Percentiles rank a stretch among this genome's conserved stretches.
Evolutionary conservation across 1,139 yeast species (phyloP).

Genomic region (Yamadazyma dushanensis): DNA sequence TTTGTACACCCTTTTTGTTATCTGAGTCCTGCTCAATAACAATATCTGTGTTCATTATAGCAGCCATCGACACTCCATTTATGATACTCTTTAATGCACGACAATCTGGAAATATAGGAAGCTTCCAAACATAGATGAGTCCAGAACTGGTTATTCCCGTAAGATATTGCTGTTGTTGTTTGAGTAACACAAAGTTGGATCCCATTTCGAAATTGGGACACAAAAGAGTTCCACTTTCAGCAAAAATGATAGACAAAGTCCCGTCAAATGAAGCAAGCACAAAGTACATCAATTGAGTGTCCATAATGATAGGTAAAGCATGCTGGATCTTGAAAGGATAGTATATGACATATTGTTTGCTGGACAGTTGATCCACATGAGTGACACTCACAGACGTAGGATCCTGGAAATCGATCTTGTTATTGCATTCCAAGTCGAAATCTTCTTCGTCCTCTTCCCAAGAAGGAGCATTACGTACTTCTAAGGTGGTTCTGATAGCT

Average conservation of each 20-base stretch:
- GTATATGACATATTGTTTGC: conserved; percentile 32
- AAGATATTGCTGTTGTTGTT: conserved; percentile 51
- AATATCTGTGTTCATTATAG: conserved; percentile 41
- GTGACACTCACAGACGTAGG: conserved; percentile 44
- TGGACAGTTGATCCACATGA: conserved; percentile 20
- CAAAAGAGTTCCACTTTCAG: conserved; percentile 54
- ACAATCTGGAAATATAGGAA: conserved; percentile 21
- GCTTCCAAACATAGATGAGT: conserved; percentile 49
- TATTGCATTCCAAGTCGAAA: conserved; percentile 24
- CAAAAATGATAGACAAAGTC: conserved; percentile 65
- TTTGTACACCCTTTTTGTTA: not conserved
- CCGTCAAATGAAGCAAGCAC: conserved; percentile 75
- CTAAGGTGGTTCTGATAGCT: conserved; percentile 27
- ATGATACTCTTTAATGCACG: conserved; percentile 28
- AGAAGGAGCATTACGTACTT: conserved; percentile 44
- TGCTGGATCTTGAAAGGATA: conserved; percentile 47
- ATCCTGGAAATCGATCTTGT: conserved; percentile 43
- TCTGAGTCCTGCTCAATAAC: conserved; percentile 9
- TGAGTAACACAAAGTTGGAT: conserved; percentile 52
- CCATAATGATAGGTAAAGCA: conserved; percentile 33
- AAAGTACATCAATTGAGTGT: conserved; percentile 35
- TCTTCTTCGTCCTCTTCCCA: conserved; percentile 39
- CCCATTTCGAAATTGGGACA: conserved; percentile 62
- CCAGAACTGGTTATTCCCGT: conserved; percentile 56
- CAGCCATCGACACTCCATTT: conserved; percentile 50